phyloP scores from a whole-genome alignment of 2,329 filamentous ascomycete species.

The Talaromyces amestolkiae region DNA sequence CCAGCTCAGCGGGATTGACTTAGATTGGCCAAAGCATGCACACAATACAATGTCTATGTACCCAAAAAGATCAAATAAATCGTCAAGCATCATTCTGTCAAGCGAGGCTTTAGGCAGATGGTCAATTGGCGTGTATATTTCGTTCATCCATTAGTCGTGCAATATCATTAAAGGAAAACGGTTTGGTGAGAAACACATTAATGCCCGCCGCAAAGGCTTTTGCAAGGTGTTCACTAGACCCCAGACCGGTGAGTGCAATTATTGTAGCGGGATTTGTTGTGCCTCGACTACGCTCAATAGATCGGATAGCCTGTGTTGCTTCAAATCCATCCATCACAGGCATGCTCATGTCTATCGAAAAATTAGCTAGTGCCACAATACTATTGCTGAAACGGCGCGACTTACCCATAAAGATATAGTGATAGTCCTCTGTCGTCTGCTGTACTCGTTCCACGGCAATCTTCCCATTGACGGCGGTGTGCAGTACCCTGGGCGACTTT shows the following conservation, averaged over 20 bases:
- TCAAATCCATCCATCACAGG: slow-evolving; percentile 43
- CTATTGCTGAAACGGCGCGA: not conserved
- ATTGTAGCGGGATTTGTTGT: slow-evolving; percentile 26
- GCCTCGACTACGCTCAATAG: slow-evolving; percentile 26
- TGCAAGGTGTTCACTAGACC: slow-evolving; percentile 31
- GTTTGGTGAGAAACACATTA: slow-evolving; percentile 38
- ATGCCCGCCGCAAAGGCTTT: slow-evolving; percentile 35
- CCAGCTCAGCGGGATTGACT: too few relatives aligned
- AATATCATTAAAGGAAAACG: slow-evolving; percentile 36
- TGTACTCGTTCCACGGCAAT: not conserved
- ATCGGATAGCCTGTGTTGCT: slow-evolving; percentile 37
- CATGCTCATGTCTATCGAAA: slow-evolving; percentile 40
- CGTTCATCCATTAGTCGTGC: slow-evolving; percentile 16
- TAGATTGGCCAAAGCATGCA: too few relatives aligned
- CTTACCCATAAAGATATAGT: not conserved
- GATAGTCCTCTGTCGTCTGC: not conserved
- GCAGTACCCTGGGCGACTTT: not conserved
- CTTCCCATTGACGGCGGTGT: not conserved
- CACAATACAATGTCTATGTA: not conserved
- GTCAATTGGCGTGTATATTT: not conserved
- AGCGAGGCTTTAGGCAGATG: not conserved
- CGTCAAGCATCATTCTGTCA: not conserved
- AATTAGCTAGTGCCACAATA: slow-evolving; percentile 16
- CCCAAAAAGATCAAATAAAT: not conserved
- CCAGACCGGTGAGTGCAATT: slow-evolving; percentile 38